These are phyloP conservation scores for Corchorus olitorius DNA, from an alignment of 345 rosid species.

Conservation along the genomic window DNA sequence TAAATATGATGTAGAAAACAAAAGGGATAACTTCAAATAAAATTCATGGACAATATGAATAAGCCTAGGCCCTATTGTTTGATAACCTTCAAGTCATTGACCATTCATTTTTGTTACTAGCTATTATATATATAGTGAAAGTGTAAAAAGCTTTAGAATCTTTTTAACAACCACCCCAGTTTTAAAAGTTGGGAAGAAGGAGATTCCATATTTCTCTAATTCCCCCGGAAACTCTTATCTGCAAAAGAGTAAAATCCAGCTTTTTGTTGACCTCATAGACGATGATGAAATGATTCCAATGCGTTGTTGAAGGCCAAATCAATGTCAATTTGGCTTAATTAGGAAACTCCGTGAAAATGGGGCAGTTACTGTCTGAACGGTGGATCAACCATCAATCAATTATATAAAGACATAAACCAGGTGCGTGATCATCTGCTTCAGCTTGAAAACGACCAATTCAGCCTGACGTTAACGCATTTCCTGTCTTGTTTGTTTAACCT, in stretches of 20 bases:
- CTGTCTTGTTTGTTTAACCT: neutral
- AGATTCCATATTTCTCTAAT: constrained; percentile 3
- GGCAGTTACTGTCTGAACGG: constrained; percentile 19
- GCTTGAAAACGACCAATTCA: constrained; percentile 23
- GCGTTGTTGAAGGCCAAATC: neutral
- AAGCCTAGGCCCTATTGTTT: constrained; percentile 11
- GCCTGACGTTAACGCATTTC: constrained; percentile 14
- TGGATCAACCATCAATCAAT: constrained; percentile 7
- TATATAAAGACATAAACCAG: neutral
- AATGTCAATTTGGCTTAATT: neutral
- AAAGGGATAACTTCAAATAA: neutral
- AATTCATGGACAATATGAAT: constrained; percentile 7
- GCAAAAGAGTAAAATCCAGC: neutral
- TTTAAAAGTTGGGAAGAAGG: neutral
- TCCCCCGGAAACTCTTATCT: neutral
- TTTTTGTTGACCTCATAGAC: neutral
- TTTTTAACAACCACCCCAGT: neutral
- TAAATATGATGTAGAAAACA: neutral
- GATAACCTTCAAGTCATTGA: constrained; percentile 20
- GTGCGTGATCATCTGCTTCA: neutral
- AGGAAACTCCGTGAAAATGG: neutral
- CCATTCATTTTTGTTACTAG: constrained; percentile 6
- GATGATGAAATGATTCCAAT: neutral
- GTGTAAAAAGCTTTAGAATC: neutral
- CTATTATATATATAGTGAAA: no score